Evolutionary conservation across 2,329 filamentous ascomycete species (phyloP), one percentile per base, ranked within the genome.

Genomic region (Didymella keratinophila): DNA sequence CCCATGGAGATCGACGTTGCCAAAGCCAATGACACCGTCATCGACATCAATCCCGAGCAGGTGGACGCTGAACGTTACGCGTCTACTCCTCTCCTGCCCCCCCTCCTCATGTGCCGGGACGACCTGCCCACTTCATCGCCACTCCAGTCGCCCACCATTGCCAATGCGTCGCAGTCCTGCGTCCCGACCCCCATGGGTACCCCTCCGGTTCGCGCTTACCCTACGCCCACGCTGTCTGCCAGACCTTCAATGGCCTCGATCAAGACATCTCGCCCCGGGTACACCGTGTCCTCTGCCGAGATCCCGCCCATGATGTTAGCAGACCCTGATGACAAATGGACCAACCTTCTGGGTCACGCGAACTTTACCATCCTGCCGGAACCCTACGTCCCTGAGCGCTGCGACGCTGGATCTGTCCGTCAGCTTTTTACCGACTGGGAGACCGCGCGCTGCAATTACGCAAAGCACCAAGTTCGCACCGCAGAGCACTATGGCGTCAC

Each of bases 401-500:
- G 86, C 62, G 87, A 89, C 64, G 71, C 88, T 10, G 82, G 85
- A 4, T 79, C 82, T 3, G 86, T 87, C 70, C 84, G 84, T 32
- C 84, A 87, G 70, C 82, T 97, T 49, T 87, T 90, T 50, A 82
- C 86, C 7, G 90, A 96, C 70, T 97, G 93, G 93, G 89, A 94
- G 68, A 79, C 86, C 32, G 94, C 94, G 27, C 86, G 92, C 48
- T 86, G 86, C 75, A 95, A 96, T 74, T 97, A 93, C 79, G 91
- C 91, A 65, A 94, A 93, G 76, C 93, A 97, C 71, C 86, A 96
- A 20, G 90, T 92, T 11, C 90, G 92, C 57, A 95, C 91, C 0
- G 90, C 91, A 55, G 93, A 97, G 77, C 92, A 97, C 78, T 96
- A 96, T 68, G 93, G 93, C 16, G 83, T 89, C 32, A 97, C 92